These are phyloP conservation scores for Macroventuria anomochaeta DNA, from an alignment of 2,329 filamentous ascomycete species.

Conservation along the genomic window DNA sequence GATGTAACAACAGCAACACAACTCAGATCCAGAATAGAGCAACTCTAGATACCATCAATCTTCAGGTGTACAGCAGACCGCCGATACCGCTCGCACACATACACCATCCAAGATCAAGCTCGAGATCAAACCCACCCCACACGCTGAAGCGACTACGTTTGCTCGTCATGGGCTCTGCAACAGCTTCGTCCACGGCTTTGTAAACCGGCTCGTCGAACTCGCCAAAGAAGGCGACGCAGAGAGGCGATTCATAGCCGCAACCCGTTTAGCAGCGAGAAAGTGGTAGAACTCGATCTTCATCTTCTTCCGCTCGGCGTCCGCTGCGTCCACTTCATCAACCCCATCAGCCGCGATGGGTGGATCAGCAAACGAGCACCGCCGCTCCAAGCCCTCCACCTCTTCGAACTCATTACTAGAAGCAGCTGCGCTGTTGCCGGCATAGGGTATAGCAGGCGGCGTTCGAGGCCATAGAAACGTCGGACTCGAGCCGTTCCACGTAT, in stretches of 20 bases:
- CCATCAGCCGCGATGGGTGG: neutral
- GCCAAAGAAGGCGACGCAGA: neutral
- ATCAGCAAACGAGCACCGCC: too few relatives aligned
- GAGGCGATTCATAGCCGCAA: neutral
- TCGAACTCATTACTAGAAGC: neutral
- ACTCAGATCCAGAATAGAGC: neutral
- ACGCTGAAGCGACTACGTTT: neutral
- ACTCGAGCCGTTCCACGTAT: neutral
- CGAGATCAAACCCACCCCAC: neutral
- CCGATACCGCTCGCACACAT: neutral
- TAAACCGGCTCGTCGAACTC: neutral
- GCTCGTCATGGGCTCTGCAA: neutral
- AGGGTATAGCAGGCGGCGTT: neutral
- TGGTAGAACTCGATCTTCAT: slow-evolving; percentile 17
- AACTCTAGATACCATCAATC: neutral
- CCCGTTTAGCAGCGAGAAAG: slow-evolving; percentile 15
- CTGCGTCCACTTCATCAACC: neutral
- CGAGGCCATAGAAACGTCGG: slow-evolving; percentile 4
- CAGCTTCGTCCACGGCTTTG: neutral
- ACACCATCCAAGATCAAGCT: neutral
- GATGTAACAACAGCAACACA: neutral
- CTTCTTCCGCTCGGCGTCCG: neutral
- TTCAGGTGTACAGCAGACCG: neutral
- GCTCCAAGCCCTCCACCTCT: neutral
- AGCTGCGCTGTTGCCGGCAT: neutral